A percentile compares a stretch with the other conserved stretches of the same genome.
Evolutionary conservation across 2,329 filamentous ascomycete genomes (phyloP).

Genomic region (Aspergillus cejpii): DNA sequence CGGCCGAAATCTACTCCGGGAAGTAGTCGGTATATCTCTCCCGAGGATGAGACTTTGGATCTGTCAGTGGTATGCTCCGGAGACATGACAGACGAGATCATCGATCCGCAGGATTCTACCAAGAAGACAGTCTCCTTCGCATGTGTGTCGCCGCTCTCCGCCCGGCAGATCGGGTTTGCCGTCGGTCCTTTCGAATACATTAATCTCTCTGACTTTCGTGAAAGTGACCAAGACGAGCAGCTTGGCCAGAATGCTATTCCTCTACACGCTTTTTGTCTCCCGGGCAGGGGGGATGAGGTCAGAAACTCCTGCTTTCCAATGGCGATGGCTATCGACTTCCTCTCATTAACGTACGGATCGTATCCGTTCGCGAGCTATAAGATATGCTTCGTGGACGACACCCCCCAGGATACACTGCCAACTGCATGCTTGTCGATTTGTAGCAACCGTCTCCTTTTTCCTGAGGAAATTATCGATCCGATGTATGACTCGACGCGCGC

Average conservation of each 20-base stretch:
- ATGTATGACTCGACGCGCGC: conserved; percentile 74
- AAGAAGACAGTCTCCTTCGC: conserved; percentile 87
- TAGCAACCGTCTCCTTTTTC: conserved; percentile 78
- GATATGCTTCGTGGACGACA: conserved; percentile 87
- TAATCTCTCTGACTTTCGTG: conserved; percentile 79
- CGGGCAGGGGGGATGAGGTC: conserved; percentile 72
- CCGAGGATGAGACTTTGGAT: conserved; percentile 81
- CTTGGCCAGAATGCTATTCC: conserved; percentile 82
- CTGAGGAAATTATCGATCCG: conserved; percentile 75
- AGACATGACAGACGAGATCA: conserved; percentile 73
- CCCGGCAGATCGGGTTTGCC: conserved; percentile 87
- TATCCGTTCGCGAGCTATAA: conserved; percentile 93
- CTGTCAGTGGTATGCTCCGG: conserved; percentile 89
- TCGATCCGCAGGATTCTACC: conserved; percentile 66
- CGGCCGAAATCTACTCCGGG: conserved; percentile 24
- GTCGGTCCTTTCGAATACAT: conserved; percentile 93
- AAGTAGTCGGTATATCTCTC: conserved; percentile 44
- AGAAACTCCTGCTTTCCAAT: conserved; percentile 80
- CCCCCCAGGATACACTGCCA: conserved; percentile 65
- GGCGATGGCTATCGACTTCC: conserved; percentile 79
- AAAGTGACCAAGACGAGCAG: conserved; percentile 85
- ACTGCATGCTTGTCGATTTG: conserved; percentile 80
- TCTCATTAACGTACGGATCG: conserved; percentile 78
- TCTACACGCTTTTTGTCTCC: conserved; percentile 85
- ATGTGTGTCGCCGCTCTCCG: conserved; percentile 65